Conservation (phyloP, 73 alveolate species). For the Paramecium sexaurelia region DNA sequence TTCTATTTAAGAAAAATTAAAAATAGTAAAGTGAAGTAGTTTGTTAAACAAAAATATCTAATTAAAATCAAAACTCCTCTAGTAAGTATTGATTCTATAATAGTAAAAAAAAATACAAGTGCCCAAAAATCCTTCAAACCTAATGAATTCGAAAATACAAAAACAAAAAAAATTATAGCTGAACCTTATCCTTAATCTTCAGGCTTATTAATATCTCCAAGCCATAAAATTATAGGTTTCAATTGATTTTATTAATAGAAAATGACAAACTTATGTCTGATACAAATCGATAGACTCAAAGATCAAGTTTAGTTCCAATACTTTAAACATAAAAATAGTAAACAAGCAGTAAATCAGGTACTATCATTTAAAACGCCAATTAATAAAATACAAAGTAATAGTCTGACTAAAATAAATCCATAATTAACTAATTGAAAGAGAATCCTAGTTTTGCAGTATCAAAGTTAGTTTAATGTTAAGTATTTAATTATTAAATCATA, state of each 20-base stretch:
- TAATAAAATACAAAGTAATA: not conserved
- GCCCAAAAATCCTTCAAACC: not conserved
- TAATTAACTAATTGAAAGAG: not conserved
- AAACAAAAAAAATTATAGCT: not conserved
- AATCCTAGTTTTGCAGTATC: constrained; percentile 6
- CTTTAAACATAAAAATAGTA: not conserved
- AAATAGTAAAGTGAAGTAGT: not conserved
- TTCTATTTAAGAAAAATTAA: not conserved
- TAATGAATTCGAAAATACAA: not conserved
- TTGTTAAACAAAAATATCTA: not conserved
- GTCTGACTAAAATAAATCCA: not conserved
- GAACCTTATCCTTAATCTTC: constrained; percentile 5
- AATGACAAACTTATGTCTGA: not conserved
- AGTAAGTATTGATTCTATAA: not conserved
- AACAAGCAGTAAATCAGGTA: not conserved
- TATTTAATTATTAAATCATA: not conserved
- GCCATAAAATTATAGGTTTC: not conserved
- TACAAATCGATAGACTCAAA: constrained; percentile 1
- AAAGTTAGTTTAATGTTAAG: not conserved
- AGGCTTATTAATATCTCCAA: not conserved
- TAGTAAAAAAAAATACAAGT: no score
- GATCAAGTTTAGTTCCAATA: not conserved
- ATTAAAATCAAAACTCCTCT: not conserved
- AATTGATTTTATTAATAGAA: not conserved
- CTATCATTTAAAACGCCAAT: not conserved